phyloP scores from a whole-genome alignment of 805 yeast genomes.

The Diddensiella caesifluorescens region DNA sequence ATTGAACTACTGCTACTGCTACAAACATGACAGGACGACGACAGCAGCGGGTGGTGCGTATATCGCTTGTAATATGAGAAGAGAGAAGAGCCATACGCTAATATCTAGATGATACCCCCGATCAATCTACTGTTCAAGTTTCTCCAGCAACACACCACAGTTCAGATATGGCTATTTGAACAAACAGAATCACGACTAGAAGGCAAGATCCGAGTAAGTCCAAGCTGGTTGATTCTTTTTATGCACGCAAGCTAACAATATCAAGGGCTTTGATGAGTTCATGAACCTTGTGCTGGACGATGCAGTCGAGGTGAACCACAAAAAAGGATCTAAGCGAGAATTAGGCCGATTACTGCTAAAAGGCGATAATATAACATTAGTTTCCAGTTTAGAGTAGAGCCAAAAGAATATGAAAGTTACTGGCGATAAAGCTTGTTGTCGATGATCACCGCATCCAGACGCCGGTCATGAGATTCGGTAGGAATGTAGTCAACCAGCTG shows the following conservation, averaged over 20 bases:
- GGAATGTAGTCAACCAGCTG: slow-evolving; percentile 56
- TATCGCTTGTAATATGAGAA: not conserved
- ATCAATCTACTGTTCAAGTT: slow-evolving; percentile 84
- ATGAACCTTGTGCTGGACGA: slow-evolving; percentile 75
- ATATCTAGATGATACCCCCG: slow-evolving; percentile 66
- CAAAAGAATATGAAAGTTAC: not conserved
- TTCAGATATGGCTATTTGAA: slow-evolving; percentile 85
- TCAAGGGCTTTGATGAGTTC: slow-evolving; percentile 87
- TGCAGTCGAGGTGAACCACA: slow-evolving; percentile 57
- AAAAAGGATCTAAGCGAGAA: slow-evolving; percentile 45
- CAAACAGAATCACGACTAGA: slow-evolving; percentile 71
- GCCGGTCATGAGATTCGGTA: slow-evolving; percentile 58
- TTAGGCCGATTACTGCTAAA: slow-evolving; percentile 61
- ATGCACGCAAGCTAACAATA: slow-evolving; percentile 6
- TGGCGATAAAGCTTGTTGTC: slow-evolving; percentile 29
- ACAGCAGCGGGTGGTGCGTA: slow-evolving; percentile 41
- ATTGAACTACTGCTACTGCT: no score
- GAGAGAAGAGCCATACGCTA: not conserved
- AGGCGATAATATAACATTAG: slow-evolving; percentile 89
- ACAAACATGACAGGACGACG: slow-evolving; percentile 30
- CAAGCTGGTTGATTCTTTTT: not conserved
- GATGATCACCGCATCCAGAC: slow-evolving; percentile 50
- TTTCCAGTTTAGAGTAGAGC: slow-evolving; percentile 37
- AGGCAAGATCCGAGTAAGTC: slow-evolving; percentile 58
- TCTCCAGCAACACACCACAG: slow-evolving; percentile 74